These are phyloP conservation scores for Pichia kudriavzevii DNA, from an alignment of 1,139 yeast genomes.

Conservation along the genomic window DNA sequence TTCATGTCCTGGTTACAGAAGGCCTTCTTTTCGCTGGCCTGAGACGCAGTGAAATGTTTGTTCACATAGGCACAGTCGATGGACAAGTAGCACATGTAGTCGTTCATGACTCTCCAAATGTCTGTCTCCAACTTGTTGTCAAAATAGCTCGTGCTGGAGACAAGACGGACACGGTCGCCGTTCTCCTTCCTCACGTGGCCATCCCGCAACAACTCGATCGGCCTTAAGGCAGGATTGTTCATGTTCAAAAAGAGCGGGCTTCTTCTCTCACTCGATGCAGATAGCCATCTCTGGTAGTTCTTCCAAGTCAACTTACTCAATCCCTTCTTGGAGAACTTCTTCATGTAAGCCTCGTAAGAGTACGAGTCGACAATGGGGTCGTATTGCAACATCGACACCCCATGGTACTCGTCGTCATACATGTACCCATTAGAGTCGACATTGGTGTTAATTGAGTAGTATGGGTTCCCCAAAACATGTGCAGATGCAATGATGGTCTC, in stretches of 20 bases:
- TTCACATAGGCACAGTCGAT: conserved; percentile 22
- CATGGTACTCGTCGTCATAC: conserved; percentile 30
- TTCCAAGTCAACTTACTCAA: conserved; percentile 14
- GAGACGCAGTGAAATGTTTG: conserved; percentile 18
- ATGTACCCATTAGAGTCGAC: conserved; percentile 27
- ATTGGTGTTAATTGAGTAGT: conserved; percentile 40
- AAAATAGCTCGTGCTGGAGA: conserved; percentile 20
- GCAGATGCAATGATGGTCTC: conserved; percentile 64
- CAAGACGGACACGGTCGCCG: conserved; percentile 25
- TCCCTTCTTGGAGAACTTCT: conserved; percentile 17
- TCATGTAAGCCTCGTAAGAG: conserved; percentile 30
- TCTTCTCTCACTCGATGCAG: conserved; percentile 20
- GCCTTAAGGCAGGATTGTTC: conserved; percentile 23
- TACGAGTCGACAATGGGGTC: conserved; percentile 42
- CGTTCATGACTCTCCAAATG: conserved; percentile 26
- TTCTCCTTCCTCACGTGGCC: conserved; percentile 23
- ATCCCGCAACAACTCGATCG: conserved; percentile 23
- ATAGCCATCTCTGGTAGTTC: conserved; percentile 18
- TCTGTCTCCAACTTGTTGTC: conserved; percentile 18
- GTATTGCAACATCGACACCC: conserved; percentile 44
- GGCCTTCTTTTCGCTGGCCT: conserved; percentile 11
- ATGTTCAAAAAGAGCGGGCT: conserved; percentile 24
- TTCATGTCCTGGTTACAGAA: conserved; percentile 22
- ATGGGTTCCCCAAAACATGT: conserved; percentile 38
- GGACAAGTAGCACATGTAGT: conserved; percentile 23